Base-by-base conservation (phyloP, 1,284 basidiomycete species). In the Mycena sp. region DNA sequence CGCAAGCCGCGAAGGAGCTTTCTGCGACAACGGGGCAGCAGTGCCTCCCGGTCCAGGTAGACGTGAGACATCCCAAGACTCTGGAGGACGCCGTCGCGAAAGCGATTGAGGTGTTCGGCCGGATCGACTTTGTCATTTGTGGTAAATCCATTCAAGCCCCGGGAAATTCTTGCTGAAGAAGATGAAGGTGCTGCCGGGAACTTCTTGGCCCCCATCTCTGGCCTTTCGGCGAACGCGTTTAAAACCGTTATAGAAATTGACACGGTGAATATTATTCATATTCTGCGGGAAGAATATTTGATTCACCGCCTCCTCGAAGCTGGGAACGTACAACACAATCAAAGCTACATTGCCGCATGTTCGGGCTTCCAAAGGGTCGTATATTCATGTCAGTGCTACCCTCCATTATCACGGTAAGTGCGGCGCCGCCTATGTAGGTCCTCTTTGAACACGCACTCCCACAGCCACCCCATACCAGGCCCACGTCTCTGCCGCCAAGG, bases 401-500 rank as follows among this genome's bases (percentile, higher is more conserved):
- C 78, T 99, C 57, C 97, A 99, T 77, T 94, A 95, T 78, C 86
- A 82, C 65, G 95, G 94, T 86, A 71, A 51, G 81, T n/a, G n/a
- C n/a, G n/a, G n/a, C 29, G 14, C 21, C 25, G 25, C 1, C 40
- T 23, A 48, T 64, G 32, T 19, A 56, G 60, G 21, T 48, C 32
- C 25, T 37, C 6, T 19, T 2, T 14, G 2, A 19, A 49, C 40
- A n/a, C 14, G 21, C n/a, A n/a, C 49, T 51, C 44, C 7, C 54
- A 48, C 73, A 91, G 93, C 82, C 12, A 89, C 91, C n/a, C 93
- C 94, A 0, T 95, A 90, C 76, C 96, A 99, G 78, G 92, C 88
- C 4, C 96, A 98, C 72, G 94, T 97, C 7, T 94, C 93, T 23
- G 95, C 96, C 14, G 97, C 97, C 21, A 99, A 99, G 79, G 96